Evolutionary conservation across 805 yeast species (phyloP).

Genomic region (Metschnikowia drakensbergensis): DNA sequence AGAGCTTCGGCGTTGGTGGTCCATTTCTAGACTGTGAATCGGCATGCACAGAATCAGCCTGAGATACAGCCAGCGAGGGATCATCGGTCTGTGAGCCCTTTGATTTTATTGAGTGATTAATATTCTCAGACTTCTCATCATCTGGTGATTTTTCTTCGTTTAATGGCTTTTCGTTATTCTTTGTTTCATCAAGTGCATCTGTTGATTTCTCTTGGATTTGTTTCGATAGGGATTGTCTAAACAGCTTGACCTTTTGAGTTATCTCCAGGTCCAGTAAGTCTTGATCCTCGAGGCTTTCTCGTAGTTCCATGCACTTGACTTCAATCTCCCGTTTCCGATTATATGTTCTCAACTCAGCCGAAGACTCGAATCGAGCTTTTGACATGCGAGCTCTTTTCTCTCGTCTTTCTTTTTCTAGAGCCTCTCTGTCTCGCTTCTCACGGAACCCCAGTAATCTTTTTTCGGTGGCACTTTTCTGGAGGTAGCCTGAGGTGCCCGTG

Average conservation of each 20-base stretch:
- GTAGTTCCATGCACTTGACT: conserved; percentile 45
- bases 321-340: conserved; percentile 38
- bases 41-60: neutral
- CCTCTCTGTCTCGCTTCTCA: conserved; percentile 21
- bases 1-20: neutral
- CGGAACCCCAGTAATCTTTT: conserved; percentile 26
- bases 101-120: neutral
- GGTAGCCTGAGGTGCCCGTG: conserved; percentile 59
- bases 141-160: neutral
- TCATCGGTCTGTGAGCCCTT: neutral
- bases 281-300: conserved; percentile 51
- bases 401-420: conserved; percentile 15
- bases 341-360: conserved; percentile 31
- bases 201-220: neutral
- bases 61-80: too few species aligned
- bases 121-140: neutral
- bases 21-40: neutral
- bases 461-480: conserved; percentile 43
- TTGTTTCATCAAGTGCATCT: neutral
- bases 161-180: too few species aligned
- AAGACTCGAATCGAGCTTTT: conserved; percentile 12
- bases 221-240: neutral
- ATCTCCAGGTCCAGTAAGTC: conserved; percentile 33
- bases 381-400: conserved; percentile 12
- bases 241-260: neutral